A percentile compares a stretch with the other conserved stretches of the same genome.
Conservation (phyloP, 495 filamentous ascomycete genomes). For the Daldinia bambusicola region DNA sequence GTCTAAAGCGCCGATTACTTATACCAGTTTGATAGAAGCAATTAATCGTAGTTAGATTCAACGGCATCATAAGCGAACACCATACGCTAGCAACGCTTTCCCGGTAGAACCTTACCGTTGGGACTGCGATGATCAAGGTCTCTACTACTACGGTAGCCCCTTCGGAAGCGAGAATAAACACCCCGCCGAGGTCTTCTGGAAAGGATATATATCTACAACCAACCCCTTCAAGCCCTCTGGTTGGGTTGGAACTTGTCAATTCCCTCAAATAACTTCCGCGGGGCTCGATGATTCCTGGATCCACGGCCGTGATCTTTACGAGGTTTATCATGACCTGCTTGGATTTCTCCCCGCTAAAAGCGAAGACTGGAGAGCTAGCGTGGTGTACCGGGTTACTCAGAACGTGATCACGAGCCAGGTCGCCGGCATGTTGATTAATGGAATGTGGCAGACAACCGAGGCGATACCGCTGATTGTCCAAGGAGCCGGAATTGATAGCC, state of each 20-base stretch:
- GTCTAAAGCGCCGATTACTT: conserved; percentile 27
- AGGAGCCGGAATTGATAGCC: conserved; percentile 65
- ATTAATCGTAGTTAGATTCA: conserved; percentile 62
- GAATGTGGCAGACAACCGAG: conserved; percentile 61
- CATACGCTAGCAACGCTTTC: conserved; percentile 74
- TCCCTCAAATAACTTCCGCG: conserved; percentile 73
- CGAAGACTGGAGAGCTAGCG: conserved; percentile 50
- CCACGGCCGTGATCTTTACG: conserved; percentile 72
- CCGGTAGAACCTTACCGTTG: conserved; percentile 71
- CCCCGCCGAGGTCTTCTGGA: conserved; percentile 65
- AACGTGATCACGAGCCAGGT: conserved; percentile 79
- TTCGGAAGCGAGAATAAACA: conserved; percentile 49
- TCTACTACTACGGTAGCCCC: conserved; percentile 70
- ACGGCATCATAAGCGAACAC: conserved; percentile 78
- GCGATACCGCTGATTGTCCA: conserved; percentile 60
- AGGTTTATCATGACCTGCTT: conserved; percentile 69
- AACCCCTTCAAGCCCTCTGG: conserved; percentile 70
- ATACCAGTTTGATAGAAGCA: neutral
- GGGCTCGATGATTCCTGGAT: conserved; percentile 73
- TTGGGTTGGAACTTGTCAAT: conserved; percentile 72
- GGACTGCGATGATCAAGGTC: conserved; percentile 68
- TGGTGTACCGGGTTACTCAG: conserved; percentile 71
- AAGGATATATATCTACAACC: conserved; percentile 60
- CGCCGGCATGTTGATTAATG: conserved; percentile 69
- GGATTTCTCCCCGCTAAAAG: conserved; percentile 62